These are phyloP conservation scores for Phylloporus sp. DNA, from an alignment of 768 basidiomycete genomes.

Conservation along the genomic window DNA sequence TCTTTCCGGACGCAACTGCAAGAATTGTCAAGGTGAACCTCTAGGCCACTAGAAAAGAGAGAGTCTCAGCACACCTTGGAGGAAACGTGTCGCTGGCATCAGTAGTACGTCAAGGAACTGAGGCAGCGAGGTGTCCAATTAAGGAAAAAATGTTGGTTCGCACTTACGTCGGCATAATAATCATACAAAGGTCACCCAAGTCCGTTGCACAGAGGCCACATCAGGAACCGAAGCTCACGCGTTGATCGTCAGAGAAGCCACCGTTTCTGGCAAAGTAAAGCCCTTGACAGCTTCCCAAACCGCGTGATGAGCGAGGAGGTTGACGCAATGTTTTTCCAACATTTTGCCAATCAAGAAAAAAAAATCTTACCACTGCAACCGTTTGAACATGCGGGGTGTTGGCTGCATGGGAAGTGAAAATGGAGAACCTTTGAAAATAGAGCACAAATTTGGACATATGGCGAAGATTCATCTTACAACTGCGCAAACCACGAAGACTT, in stretches of 20 bases:
- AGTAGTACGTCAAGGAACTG: conserved; percentile 22
- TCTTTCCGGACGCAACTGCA: conserved; percentile 5
- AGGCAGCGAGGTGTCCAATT: conserved; percentile 1
- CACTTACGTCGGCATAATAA: conserved; percentile 14
- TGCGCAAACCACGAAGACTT: conserved; percentile 17
- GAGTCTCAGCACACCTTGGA: conserved; percentile 1
- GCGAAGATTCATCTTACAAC: conserved; percentile 24
- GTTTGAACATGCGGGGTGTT: background rate
- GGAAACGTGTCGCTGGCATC: conserved; percentile 16
- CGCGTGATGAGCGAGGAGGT: conserved; percentile 8
- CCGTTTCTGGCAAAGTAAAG: conserved; percentile 16
- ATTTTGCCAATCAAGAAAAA: background rate
- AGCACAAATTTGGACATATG: conserved; percentile 10
- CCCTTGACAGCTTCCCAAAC: conserved; percentile 20
- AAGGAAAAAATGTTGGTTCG: conserved; percentile 2
- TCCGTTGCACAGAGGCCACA: conserved; percentile 10
- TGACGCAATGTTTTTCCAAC: conserved; percentile 1
- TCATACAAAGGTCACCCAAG: conserved; percentile 2
- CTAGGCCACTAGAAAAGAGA: conserved; percentile 3
- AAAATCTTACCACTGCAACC: background rate
- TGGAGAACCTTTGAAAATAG: conserved; percentile 6
- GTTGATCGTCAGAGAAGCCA: conserved; percentile 26
- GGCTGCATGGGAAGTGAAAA: conserved; percentile 1
- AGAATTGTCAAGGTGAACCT: conserved; percentile 8
- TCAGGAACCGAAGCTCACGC: conserved; percentile 26